Evolutionary conservation across 306 rosid genomes (phyloP).

Genomic region (Urtica urens): DNA sequence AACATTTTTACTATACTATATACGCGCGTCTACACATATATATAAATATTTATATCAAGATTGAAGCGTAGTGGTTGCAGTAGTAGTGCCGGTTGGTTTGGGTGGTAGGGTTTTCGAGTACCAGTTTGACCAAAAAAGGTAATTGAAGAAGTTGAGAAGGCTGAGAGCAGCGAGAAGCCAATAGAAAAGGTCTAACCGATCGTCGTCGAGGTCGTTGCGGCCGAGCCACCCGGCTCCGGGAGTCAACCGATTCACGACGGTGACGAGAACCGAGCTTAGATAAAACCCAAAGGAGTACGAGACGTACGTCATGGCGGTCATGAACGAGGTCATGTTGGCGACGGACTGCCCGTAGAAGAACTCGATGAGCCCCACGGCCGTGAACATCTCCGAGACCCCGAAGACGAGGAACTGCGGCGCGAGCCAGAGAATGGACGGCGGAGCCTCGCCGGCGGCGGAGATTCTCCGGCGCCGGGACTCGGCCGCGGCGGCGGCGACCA

Average conservation of each 20-base stretch:
- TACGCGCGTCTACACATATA: too few species aligned
- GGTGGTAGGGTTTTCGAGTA: too few species aligned
- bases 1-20: too few species aligned
- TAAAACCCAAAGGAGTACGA: constrained; percentile 60
- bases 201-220: constrained; percentile 40
- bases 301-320: constrained; percentile 61
- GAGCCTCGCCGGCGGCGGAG: constrained; percentile 32
- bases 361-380: constrained; percentile 63
- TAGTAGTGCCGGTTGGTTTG: too few species aligned
- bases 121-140: constrained; percentile 53
- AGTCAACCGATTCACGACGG: constrained; percentile 38
- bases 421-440: constrained; percentile 55
- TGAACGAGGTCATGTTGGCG: constrained; percentile 58
- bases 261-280: constrained; percentile 51
- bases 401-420: constrained; percentile 66
- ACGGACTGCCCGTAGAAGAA: constrained; percentile 76
- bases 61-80: too few species aligned
- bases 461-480: constrained; percentile 61
- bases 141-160: constrained; percentile 49
- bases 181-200: constrained; percentile 54
- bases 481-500: constrained; percentile 55
- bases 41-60: too few species aligned
- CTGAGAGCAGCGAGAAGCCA: constrained; percentile 75
- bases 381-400: constrained; percentile 88
- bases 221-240: constrained; percentile 61